Evolutionary conservation across 768 basidiomycete species (phyloP).

Genomic region (Lactarius trivialis): DNA sequence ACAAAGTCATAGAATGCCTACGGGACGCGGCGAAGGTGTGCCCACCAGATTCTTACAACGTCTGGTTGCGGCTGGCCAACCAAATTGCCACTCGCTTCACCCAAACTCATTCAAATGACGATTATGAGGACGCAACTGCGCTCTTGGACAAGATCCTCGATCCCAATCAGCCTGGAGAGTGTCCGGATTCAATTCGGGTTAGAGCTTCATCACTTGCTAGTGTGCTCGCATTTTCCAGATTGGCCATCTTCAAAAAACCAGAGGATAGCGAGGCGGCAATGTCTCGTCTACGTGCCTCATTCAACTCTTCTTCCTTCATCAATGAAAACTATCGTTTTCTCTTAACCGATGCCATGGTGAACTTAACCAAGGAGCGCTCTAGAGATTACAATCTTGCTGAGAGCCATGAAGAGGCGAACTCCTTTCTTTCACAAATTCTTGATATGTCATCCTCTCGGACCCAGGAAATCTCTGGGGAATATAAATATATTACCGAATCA

Average conservation of each 20-base stretch:
- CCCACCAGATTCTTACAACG: background rate
- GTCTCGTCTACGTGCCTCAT: background rate
- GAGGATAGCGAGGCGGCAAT: background rate
- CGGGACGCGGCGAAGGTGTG: background rate
- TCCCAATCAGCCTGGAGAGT: background rate
- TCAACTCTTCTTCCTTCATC: background rate
- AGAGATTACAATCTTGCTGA: background rate
- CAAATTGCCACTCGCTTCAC: background rate
- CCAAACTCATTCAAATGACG: background rate
- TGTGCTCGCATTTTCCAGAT: background rate
- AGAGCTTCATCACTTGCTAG: too few relatives aligned
- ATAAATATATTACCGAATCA: background rate
- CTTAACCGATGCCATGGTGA: background rate
- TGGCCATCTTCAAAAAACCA: background rate
- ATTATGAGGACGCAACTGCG: background rate
- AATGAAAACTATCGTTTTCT: background rate
- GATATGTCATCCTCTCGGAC: background rate
- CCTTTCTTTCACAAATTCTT: background rate
- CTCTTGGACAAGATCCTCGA: background rate
- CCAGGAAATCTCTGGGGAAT: background rate
- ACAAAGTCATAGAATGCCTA: background rate
- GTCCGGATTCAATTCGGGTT: background rate
- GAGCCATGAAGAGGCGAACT: background rate
- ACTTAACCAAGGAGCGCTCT: too few relatives aligned
- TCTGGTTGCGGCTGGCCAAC: background rate